Percentiles rank a stretch among this genome's conserved stretches.
phyloP scores from a whole-genome alignment of 768 basidiomycete species.

The Lentinula sp. region DNA sequence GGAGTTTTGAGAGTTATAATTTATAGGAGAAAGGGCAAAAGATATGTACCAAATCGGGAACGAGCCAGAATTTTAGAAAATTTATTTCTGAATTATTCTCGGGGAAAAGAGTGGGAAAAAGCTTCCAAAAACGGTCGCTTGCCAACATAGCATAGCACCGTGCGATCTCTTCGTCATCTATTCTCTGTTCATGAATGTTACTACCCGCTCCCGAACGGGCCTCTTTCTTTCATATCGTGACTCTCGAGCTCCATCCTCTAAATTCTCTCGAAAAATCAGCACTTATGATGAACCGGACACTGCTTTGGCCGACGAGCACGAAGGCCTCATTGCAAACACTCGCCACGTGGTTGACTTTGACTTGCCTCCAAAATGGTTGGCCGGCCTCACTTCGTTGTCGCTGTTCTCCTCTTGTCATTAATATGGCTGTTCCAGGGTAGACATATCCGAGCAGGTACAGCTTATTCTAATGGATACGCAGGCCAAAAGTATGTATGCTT shows the following conservation, averaged over 20 bases:
- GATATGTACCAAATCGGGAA: not conserved
- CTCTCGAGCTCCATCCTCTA: constrained; percentile 46
- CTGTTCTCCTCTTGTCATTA: constrained; percentile 11
- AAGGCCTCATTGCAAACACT: constrained; percentile 47
- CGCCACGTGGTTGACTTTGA: constrained; percentile 50
- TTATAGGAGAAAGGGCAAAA: not conserved
- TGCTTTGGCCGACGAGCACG: constrained; percentile 54
- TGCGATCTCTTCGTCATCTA: not conserved
- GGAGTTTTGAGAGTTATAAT: not conserved
- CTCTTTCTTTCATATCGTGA: constrained; percentile 93
- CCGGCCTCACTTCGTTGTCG: constrained; percentile 16
- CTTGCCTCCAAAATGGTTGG: constrained; percentile 85
- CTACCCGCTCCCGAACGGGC: constrained; percentile 83
- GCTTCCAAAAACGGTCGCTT: not conserved
- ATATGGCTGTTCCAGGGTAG: constrained; percentile 59
- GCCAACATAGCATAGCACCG: not conserved
- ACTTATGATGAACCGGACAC: constrained; percentile 40
- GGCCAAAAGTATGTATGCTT: constrained; percentile 59
- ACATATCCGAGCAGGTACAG: constrained; percentile 86
- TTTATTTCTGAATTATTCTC: not conserved
- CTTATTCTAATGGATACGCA: constrained; percentile 63
- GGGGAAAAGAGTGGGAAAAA: not conserved
- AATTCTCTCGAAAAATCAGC: constrained; percentile 33
- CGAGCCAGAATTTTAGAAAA: not conserved
- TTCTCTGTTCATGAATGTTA: constrained; percentile 19